phyloP scores from a whole-genome alignment of 2,329 filamentous ascomycete species.

The Cordyceps cicadae region DNA sequence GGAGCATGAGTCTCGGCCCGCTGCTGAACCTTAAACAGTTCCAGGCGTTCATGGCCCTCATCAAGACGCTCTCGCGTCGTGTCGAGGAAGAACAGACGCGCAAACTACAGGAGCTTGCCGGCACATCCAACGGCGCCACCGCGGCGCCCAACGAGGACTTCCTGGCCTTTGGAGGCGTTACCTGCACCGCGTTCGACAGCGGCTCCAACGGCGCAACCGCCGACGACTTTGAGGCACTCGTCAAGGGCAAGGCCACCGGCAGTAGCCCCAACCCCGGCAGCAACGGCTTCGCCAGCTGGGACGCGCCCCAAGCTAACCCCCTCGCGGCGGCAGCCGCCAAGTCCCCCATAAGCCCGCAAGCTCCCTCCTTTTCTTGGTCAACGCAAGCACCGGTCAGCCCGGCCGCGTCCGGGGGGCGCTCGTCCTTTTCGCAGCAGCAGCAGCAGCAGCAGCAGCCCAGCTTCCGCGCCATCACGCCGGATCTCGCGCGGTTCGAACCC shows the following conservation, averaged over 20 bases:
- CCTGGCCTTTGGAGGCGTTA: conserved; percentile 61
- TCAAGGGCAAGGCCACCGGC: conserved; percentile 54
- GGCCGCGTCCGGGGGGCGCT: conserved; percentile 15
- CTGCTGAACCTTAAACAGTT: conserved; percentile 83
- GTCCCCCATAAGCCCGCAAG: conserved; percentile 30
- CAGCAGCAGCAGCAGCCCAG: conserved; percentile 21
- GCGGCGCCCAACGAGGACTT: conserved; percentile 54
- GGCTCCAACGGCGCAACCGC: conserved; percentile 46
- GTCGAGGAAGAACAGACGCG: conserved; percentile 84
- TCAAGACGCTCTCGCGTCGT: conserved; percentile 67
- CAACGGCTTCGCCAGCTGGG: conserved; percentile 42
- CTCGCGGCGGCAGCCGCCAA: conserved; percentile 23
- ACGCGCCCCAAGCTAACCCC: conserved; percentile 27
- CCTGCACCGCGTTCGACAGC: conserved; percentile 48
- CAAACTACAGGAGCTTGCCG: conserved; percentile 77
- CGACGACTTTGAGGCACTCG: conserved; percentile 79
- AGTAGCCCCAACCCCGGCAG: conserved; percentile 24
- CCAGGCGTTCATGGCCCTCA: conserved; percentile 79
- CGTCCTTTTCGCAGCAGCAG: conserved; percentile 17
- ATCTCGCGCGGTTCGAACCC: conserved; percentile 45
- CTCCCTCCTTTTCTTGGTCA: conserved; percentile 56
- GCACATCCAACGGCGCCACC: conserved; percentile 43
- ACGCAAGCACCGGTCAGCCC: conserved; percentile 40
- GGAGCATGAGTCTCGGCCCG: conserved; percentile 86
- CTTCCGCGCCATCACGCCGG: conserved; percentile 52